A percentile compares a stretch with the other conserved stretches of the same genome.
Evolutionary conservation across 805 yeast genomes (phyloP).

Genomic region (Brettanomyces anomalus): DNA sequence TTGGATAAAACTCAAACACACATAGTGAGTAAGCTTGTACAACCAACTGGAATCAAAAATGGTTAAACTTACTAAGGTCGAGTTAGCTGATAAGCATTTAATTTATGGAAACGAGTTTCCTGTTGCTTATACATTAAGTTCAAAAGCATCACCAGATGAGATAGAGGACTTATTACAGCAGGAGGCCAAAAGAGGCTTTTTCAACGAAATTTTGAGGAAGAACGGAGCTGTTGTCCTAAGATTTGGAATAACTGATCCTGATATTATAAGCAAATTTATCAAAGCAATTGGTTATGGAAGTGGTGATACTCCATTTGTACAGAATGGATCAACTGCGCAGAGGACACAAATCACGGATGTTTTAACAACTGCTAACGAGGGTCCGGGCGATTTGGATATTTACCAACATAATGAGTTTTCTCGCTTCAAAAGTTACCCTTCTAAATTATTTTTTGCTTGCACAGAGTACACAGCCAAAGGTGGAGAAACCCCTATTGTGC

Average conservation of each 20-base stretch:
- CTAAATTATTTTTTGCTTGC: conserved; percentile 19
- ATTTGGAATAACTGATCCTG: conserved; percentile 15
- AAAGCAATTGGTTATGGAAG: conserved; percentile 16
- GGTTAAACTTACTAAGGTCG: conserved; percentile 1
- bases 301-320: conserved; percentile 18
- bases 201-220: conserved; percentile 14
- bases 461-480: conserved; percentile 16
- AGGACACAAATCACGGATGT: conserved; percentile 19
- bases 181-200: conserved; percentile 16
- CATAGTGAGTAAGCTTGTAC: no score
- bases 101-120: conserved; percentile 17
- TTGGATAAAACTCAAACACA: no score
- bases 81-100: conserved; percentile 8
- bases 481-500: conserved; percentile 28
- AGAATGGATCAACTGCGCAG: conserved; percentile 23
- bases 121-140: conserved; percentile 6
- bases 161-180: conserved; percentile 7
- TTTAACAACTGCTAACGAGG: conserved; percentile 26
- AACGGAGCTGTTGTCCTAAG: conserved; percentile 26
- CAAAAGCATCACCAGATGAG: not conserved
- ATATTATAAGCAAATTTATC: conserved; percentile 15
- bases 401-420: conserved; percentile 28
- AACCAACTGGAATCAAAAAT: no score
- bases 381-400: conserved; percentile 16
- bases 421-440: conserved; percentile 22